Conservation (phyloP, 192 early-diverging fungal genomes). For the Backusella tarrabulga region DNA sequence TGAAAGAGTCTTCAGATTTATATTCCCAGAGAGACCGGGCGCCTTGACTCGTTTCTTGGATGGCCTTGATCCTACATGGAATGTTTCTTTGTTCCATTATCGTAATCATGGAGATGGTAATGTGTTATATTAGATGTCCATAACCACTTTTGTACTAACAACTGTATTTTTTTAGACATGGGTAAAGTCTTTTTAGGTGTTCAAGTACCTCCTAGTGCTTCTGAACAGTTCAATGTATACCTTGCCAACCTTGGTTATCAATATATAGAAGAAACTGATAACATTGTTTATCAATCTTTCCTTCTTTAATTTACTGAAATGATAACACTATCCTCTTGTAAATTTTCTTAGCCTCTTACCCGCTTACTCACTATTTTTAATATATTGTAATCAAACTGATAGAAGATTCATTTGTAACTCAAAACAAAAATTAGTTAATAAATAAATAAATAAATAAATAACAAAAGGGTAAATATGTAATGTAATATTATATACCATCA, state of each 20-base stretch:
- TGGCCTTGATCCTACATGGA: conserved; percentile 65
- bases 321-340: not conserved
- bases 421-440: not conserved
- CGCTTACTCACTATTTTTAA: not conserved
- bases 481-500: not conserved
- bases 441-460: not conserved
- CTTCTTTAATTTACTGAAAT: conserved; percentile 30
- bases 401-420: not conserved
- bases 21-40: conserved; percentile 95
- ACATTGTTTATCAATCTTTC: conserved; percentile 87
- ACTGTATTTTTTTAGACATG: conserved; percentile 60
- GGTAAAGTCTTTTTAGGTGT: conserved; percentile 92
- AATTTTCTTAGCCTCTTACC: not conserved
- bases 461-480: not conserved
- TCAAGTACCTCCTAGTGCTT: conserved; percentile 76
- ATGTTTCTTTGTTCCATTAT: conserved; percentile 95
- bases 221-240: conserved; percentile 70
- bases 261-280: conserved; percentile 91
- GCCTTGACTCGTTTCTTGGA: conserved; percentile 85
- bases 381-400: conserved; percentile 3
- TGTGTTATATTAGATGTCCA: conserved; percentile 52
- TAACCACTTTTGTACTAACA: conserved; percentile 81
- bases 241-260: conserved; percentile 81
- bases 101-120: conserved; percentile 88
- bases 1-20: conserved; percentile 90